Conservation (phyloP, 192 early-diverging fungal genomes). For the Mortierella hygrophila region DNA sequence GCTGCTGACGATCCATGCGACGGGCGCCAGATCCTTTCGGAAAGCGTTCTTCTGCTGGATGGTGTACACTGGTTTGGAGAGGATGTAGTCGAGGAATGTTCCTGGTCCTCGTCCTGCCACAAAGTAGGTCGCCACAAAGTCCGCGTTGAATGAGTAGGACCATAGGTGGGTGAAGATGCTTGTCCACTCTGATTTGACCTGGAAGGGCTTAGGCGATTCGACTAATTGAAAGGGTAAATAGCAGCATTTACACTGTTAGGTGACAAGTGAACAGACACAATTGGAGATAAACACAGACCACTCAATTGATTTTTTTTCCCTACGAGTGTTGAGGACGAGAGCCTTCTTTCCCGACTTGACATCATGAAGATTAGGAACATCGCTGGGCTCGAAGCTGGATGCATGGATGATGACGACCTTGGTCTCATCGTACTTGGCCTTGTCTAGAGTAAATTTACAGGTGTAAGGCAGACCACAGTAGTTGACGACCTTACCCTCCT, state of each 20-base stretch:
- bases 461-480: slow-evolving; percentile 33
- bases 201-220: slow-evolving; percentile 14
- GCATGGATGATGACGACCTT: slow-evolving; percentile 28
- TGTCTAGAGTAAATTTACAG: slow-evolving; percentile 29
- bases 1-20: slow-evolving; percentile 51
- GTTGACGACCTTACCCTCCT: slow-evolving; percentile 22
- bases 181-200: slow-evolving; percentile 20
- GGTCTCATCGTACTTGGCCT: slow-evolving; percentile 12
- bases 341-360: slow-evolving; percentile 13
- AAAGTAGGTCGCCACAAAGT: slow-evolving; percentile 28
- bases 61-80: slow-evolving; percentile 9
- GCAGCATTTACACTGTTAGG: no score
- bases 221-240: slow-evolving; percentile 6
- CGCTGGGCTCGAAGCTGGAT: background rate
- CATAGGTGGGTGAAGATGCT: slow-evolving; percentile 22
- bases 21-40: slow-evolving; percentile 25
- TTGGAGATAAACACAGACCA: background rate
- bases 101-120: background rate
- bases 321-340: slow-evolving; percentile 15
- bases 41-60: slow-evolving; percentile 20
- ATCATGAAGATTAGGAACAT: slow-evolving; percentile 19
- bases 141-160: slow-evolving; percentile 23
- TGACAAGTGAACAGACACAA: no score
- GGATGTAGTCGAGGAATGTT: background rate
- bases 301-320: background rate